phyloP scores from a whole-genome alignment of 176 grass and related monocot species.

The Triticum timopheevii region DNA sequence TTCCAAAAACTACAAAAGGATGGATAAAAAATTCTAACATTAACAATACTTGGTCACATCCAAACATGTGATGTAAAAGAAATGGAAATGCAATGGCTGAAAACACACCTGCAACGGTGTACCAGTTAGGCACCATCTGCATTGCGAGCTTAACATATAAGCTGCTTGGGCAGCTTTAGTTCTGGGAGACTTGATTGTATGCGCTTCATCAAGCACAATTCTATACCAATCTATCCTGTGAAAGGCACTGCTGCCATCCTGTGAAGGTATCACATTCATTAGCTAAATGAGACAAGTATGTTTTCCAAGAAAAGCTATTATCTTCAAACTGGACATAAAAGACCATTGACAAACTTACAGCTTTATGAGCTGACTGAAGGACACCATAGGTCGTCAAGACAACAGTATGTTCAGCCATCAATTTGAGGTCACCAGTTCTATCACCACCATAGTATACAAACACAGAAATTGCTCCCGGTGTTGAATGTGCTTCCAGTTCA shows the following conservation, averaged over 20 bases:
- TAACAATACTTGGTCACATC: neutral
- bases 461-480: slow-evolving; percentile 63
- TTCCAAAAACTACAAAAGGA: slow-evolving; percentile 3
- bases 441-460: slow-evolving; percentile 85
- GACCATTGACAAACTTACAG: slow-evolving; percentile 42
- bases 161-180: slow-evolving; percentile 72
- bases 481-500: slow-evolving; percentile 76
- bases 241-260: slow-evolving; percentile 71
- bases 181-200: slow-evolving; percentile 82
- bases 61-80: neutral
- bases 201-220: slow-evolving; percentile 91
- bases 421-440: slow-evolving; percentile 51
- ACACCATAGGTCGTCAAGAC: slow-evolving; percentile 87
- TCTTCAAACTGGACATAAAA: neutral
- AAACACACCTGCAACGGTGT: slow-evolving; percentile 79
- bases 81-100: neutral
- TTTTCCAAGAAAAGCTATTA: neutral
- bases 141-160: slow-evolving; percentile 62
- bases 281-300: neutral
- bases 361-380: slow-evolving; percentile 56
- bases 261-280: slow-evolving; percentile 14
- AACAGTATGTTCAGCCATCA: slow-evolving; percentile 63
- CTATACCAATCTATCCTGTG: slow-evolving; percentile 78
- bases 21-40: neutral
- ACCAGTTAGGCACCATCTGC: slow-evolving; percentile 95